These are phyloP conservation scores for Cryptosporidium sp. DNA, from an alignment of 169 alveolate species.

Conservation along the genomic window DNA sequence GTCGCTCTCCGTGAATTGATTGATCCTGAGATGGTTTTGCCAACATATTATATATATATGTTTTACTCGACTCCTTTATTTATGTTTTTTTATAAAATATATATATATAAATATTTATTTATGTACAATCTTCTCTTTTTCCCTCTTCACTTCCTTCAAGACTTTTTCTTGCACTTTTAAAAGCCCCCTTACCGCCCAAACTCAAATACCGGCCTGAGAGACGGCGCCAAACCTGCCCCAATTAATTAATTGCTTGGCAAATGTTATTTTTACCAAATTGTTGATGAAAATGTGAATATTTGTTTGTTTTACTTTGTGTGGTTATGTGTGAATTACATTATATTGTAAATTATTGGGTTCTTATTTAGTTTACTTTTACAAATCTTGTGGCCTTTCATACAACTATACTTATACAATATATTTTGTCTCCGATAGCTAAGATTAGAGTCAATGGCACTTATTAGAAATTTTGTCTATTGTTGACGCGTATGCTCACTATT, in stretches of 20 bases:
- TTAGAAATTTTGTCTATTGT: neutral
- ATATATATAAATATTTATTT: neutral
- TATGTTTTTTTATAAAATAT: no score
- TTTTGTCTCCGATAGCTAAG: no score
- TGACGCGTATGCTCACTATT: neutral
- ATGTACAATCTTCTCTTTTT: neutral
- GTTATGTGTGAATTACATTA: neutral
- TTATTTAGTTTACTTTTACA: no score
- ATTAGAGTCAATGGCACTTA: no score
- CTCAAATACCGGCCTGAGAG: neutral
- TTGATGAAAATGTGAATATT: no score
- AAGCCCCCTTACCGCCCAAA: slow-evolving; percentile 14
- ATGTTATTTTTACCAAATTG: neutral
- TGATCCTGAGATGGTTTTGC: slow-evolving; percentile 57
- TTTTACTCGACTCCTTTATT: neutral
- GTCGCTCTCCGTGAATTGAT: slow-evolving; percentile 69
- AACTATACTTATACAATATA: neutral
- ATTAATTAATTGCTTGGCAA: neutral
- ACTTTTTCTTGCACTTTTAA: slow-evolving; percentile 8
- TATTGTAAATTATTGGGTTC: no score
- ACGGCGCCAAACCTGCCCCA: neutral
- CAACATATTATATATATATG: slow-evolving; percentile 24
- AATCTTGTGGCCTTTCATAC: neutral
- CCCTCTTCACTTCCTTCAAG: neutral
- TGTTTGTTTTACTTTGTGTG: neutral